Evolutionary conservation across 345 rosid genomes (phyloP).

Genomic region (Euphorbia tirucalli): DNA sequence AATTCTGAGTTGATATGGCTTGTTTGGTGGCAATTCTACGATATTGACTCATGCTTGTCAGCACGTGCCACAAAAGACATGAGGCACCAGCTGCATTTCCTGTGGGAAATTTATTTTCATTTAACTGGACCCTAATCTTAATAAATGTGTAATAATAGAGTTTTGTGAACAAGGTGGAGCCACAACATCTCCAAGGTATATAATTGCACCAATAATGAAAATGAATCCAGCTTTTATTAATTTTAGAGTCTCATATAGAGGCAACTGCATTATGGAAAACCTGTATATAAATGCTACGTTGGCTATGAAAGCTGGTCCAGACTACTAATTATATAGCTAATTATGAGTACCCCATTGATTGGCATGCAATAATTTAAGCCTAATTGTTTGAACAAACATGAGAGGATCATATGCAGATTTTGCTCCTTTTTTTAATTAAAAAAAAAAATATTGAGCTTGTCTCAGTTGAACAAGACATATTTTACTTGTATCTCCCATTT

Average conservation of each 20-base stretch:
- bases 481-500: background rate
- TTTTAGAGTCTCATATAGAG: background rate
- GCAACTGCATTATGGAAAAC: background rate
- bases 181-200: background rate
- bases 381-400: background rate
- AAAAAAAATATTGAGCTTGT: background rate
- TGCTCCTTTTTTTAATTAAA: background rate
- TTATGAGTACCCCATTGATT: background rate
- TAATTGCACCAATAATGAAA: background rate
- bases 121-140: background rate
- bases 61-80: constrained; percentile 11
- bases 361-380: background rate
- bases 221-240: background rate
- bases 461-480: background rate
- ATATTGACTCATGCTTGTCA: constrained; percentile 17
- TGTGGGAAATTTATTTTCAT: background rate
- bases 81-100: background rate
- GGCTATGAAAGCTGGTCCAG: background rate
- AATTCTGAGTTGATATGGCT: constrained; percentile 18
- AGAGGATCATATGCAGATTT: background rate
- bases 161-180: background rate
- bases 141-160: background rate
- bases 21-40: constrained; percentile 24
- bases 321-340: background rate
- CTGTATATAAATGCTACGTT: too few species aligned